Evolutionary conservation across 148 eudicot genomes (phyloP).

Genomic region (Drosera capensis): DNA sequence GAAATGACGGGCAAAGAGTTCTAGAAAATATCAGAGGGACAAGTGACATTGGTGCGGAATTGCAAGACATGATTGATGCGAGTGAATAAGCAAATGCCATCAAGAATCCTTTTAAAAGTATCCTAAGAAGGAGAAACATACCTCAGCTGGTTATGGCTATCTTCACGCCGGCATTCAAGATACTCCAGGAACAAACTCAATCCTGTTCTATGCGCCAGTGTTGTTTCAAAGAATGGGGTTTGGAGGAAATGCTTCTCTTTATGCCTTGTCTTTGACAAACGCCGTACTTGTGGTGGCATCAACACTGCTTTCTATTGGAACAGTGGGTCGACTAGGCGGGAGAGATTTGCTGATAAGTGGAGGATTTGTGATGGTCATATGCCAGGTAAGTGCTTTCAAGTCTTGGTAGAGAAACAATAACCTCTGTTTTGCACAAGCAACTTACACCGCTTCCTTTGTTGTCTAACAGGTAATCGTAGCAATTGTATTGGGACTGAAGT

Average conservation of each 20-base stretch:
- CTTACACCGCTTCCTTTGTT: neutral
- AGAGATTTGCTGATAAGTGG: constrained; percentile 53
- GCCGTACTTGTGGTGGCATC: constrained; percentile 49
- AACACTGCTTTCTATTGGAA: constrained; percentile 48
- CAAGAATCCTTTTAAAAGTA: constrained; percentile 65
- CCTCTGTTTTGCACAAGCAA: constrained; percentile 11
- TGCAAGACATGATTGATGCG: constrained; percentile 56
- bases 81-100: constrained; percentile 63
- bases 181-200: constrained; percentile 74
- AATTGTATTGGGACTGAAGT: constrained; percentile 8
- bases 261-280: constrained; percentile 57
- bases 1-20: constrained; percentile 39
- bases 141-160: constrained; percentile 72
- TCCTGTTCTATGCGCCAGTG: constrained; percentile 82
- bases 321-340: constrained; percentile 61
- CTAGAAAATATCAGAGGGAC: constrained; percentile 60
- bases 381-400: constrained; percentile 63
- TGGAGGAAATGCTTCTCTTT: constrained; percentile 47
- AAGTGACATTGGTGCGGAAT: constrained; percentile 38
- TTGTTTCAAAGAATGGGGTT: constrained; percentile 76
- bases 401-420: too few relatives aligned
- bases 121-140: constrained; percentile 57
- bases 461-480: constrained; percentile 5
- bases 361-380: constrained; percentile 54
- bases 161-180: constrained; percentile 72